A percentile compares a stretch with the other conserved stretches of the same genome.
Evolutionary conservation across 768 basidiomycete genomes (phyloP).

Genomic region (Leccinum subgranulosum): DNA sequence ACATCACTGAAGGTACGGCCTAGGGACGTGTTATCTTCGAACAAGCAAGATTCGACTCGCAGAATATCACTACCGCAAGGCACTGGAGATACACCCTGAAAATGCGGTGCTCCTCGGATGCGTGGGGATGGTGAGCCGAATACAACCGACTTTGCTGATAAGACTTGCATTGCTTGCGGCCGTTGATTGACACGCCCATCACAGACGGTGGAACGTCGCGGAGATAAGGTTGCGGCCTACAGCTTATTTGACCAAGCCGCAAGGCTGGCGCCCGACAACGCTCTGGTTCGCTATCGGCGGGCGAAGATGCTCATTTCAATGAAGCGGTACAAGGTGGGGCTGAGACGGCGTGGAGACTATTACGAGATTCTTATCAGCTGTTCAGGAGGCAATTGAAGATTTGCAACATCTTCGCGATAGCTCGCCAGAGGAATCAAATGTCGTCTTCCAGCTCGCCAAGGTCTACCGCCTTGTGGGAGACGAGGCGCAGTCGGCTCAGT

Average conservation of each 20-base stretch:
- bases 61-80: slow-evolving; percentile 94
- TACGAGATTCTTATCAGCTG: slow-evolving; percentile 22
- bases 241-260: slow-evolving; percentile 80
- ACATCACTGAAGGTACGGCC: slow-evolving; percentile 78
- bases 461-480: slow-evolving; percentile 83
- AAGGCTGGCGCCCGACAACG: slow-evolving; percentile 77
- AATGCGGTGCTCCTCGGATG: slow-evolving; percentile 97
- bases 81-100: slow-evolving; percentile 86
- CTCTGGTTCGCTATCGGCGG: slow-evolving; percentile 90
- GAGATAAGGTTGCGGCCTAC: slow-evolving; percentile 73
- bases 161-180: slow-evolving; percentile 7
- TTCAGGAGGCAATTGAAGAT: slow-evolving; percentile 74
- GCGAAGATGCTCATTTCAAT: slow-evolving; percentile 87
- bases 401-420: slow-evolving; percentile 75
- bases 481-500: slow-evolving; percentile 73
- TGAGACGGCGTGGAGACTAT: slow-evolving; percentile 21
- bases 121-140: slow-evolving; percentile 83
- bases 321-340: slow-evolving; percentile 74
- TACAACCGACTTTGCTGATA: slow-evolving; percentile 17
- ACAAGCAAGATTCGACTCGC: slow-evolving; percentile 92
- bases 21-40: slow-evolving; percentile 93
- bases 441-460: slow-evolving; percentile 93
- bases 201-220: slow-evolving; percentile 87
- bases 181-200: slow-evolving; percentile 16
- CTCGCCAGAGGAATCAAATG: slow-evolving; percentile 95